Evolutionary conservation across 2,329 filamentous ascomycete species (phyloP), one percentile per base, ranked within the genome.

Genomic region (Pestalotiopsis sp.): DNA sequence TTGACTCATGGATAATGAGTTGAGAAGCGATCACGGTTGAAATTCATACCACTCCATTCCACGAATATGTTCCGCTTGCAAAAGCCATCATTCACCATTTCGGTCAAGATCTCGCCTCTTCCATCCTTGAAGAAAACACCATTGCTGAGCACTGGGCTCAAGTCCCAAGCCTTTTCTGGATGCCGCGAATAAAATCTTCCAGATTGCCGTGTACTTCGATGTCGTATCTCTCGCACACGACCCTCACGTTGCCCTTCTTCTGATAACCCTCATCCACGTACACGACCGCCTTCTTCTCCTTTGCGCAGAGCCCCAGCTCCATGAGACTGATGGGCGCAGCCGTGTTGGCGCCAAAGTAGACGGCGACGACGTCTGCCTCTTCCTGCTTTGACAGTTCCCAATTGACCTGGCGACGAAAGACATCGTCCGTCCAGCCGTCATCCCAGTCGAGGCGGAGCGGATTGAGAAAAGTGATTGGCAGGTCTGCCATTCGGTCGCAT

Each of bases 331-430:
- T 82, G 1, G 87, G 86, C 7, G 88, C 87, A 61, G 81, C 79
- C 0, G 86, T 89, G 2, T 71, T 78, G 1, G 82, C 79, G 60
- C 87, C 83, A 68, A 91, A 88, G 75, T 86, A 89, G 67, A 91
- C 80, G 27, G 86, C 85, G 6, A 91, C 79, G 4, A 91, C 73
- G 72, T 85, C 82, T 0, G 87, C 86, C 1, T 71, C 70, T 14
- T 87, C 84, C 71, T 89, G 85, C 76, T 83, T 87, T 17, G 84
- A 80, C 2, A 91, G 80, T 79, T 92, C 90, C 89, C 90, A 92
- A 38, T 83, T 77, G 0, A 89, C 83, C 75, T 92, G 90, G 52
- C 84, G 77, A 9, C 76, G 77, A 77, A 87, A 91, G 20, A 83
- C 78, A 63, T 89, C 84, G 66, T 89, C 85, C 14, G 71, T 78